These are phyloP conservation scores for Boletus smithii DNA, from an alignment of 1,284 basidiomycete species.

Conservation along the genomic window DNA sequence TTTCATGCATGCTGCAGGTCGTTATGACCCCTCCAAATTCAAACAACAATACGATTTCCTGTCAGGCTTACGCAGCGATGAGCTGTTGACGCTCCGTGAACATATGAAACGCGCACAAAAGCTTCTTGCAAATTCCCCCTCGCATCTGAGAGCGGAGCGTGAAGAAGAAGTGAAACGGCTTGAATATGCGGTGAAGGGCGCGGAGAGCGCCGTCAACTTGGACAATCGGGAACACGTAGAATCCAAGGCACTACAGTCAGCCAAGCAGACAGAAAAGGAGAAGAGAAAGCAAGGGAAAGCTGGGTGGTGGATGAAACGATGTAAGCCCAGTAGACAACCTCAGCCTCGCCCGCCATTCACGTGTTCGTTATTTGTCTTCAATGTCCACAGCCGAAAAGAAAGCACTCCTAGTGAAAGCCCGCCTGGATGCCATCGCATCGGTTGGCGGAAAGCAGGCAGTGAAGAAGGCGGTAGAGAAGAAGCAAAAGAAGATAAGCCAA, in stretches of 20 bases:
- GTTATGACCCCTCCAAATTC: constrained; percentile 68
- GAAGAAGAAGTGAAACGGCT: constrained; percentile 71
- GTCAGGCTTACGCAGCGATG: constrained; percentile 61
- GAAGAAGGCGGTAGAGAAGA: constrained; percentile 86
- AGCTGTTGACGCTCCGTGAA: constrained; percentile 65
- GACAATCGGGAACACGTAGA: constrained; percentile 71
- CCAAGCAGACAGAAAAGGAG: constrained; percentile 67
- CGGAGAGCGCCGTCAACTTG: constrained; percentile 76
- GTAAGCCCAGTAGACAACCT: constrained; percentile 42
- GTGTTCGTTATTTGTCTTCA: too few relatives aligned
- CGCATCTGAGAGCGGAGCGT: constrained; percentile 59
- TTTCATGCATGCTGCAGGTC: constrained; percentile 77
- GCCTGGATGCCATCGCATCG: constrained; percentile 72
- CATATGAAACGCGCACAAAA: constrained; percentile 70
- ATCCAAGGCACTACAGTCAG: constrained; percentile 57
- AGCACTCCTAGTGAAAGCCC: constrained; percentile 66
- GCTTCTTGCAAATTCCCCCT: constrained; percentile 62
- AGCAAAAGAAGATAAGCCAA: constrained; percentile 80
- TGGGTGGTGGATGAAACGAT: constrained; percentile 84
- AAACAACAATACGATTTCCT: constrained; percentile 79
- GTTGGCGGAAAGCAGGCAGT: constrained; percentile 77
- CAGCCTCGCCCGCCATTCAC: neutral
- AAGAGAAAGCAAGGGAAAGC: constrained; percentile 77
- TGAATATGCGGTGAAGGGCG: constrained; percentile 75
- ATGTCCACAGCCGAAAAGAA: constrained; percentile 68